Percentiles rank a stretch among this genome's conserved stretches.
These are phyloP conservation scores for Dothideomycetes sp. DNA, from an alignment of 2,329 filamentous ascomycete species.

Conservation along the genomic window DNA sequence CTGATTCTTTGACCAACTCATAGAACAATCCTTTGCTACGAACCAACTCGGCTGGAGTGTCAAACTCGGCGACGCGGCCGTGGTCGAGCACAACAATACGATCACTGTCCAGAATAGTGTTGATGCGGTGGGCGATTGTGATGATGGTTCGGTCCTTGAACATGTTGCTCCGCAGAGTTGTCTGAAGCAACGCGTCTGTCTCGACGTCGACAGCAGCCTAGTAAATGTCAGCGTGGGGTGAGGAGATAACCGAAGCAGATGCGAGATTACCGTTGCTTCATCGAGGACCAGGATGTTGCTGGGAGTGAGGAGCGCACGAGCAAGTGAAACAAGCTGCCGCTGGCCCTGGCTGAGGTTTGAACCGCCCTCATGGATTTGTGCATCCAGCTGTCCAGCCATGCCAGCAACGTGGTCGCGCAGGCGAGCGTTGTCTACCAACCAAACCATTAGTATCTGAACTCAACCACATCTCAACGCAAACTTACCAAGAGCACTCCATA, in stretches of 20 bases:
- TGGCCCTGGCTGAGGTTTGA: conserved; percentile 95
- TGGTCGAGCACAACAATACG: conserved; percentile 88
- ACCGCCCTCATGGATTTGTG: conserved; percentile 85
- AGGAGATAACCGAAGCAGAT: conserved; percentile 26
- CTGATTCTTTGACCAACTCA: conserved; percentile 82
- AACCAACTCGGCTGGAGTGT: conserved; percentile 69
- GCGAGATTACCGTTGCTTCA: conserved; percentile 75
- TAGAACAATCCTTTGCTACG: conserved; percentile 71
- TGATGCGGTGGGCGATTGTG: conserved; percentile 95
- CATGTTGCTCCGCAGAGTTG: conserved; percentile 50
- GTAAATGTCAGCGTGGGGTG: conserved; percentile 6
- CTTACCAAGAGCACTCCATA: conserved; percentile 90
- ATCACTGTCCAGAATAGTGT: conserved; percentile 84
- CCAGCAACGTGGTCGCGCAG: conserved; percentile 78
- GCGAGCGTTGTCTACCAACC: conserved; percentile 87
- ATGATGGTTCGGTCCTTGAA: conserved; percentile 94
- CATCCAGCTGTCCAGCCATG: conserved; percentile 86
- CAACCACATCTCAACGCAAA: conserved; percentile 14
- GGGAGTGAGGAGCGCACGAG: conserved; percentile 84
- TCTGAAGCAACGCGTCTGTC: conserved; percentile 54
- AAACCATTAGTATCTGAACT: conserved; percentile 16
- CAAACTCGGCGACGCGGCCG: conserved; percentile 85
- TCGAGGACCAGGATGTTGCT: conserved; percentile 96
- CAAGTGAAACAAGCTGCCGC: conserved; percentile 84
- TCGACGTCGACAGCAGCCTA: conserved; percentile 59